These are phyloP conservation scores for Claviceps sp. DNA, from an alignment of 2,329 filamentous ascomycete species.

Conservation along the genomic window DNA sequence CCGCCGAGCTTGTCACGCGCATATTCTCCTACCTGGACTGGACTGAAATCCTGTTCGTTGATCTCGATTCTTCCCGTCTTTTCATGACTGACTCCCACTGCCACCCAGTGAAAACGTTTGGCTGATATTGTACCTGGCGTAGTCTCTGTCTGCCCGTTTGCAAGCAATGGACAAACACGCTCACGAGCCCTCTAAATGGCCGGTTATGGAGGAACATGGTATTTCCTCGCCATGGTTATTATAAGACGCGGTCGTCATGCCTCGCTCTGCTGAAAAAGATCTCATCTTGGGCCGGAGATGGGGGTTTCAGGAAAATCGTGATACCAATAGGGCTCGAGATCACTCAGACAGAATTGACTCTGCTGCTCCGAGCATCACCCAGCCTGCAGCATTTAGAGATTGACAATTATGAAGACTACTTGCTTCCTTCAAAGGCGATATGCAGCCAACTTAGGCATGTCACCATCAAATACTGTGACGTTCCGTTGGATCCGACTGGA, in stretches of 20 bases:
- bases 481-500: no score
- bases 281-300: slow-evolving; percentile 18
- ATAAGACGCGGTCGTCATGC: not conserved
- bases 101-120: no score
- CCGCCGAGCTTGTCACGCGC: no score
- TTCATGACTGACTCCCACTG: no score
- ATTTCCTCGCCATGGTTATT: slow-evolving; percentile 9
- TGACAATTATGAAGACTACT: not conserved
- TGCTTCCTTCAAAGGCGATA: no score
- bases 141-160: slow-evolving; percentile 5
- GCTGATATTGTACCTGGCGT: no score
- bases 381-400: slow-evolving; percentile 17
- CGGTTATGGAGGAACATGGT: slow-evolving; percentile 19
- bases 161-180: slow-evolving; percentile 18
- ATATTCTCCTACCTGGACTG: slow-evolving; percentile 24
- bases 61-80: no score
- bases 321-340: slow-evolving; percentile 13
- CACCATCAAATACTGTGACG: no score
- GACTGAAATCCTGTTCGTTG: slow-evolving; percentile 16
- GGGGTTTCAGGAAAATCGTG: slow-evolving; percentile 15
- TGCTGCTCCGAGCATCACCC: slow-evolving; percentile 14
- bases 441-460: no score
- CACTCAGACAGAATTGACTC: slow-evolving; percentile 16
- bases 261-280: slow-evolving; percentile 15
- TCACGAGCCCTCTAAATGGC: slow-evolving; percentile 16